Evolutionary conservation across 805 yeast genomes (phyloP).

Genomic region (Candida xyloterini): DNA sequence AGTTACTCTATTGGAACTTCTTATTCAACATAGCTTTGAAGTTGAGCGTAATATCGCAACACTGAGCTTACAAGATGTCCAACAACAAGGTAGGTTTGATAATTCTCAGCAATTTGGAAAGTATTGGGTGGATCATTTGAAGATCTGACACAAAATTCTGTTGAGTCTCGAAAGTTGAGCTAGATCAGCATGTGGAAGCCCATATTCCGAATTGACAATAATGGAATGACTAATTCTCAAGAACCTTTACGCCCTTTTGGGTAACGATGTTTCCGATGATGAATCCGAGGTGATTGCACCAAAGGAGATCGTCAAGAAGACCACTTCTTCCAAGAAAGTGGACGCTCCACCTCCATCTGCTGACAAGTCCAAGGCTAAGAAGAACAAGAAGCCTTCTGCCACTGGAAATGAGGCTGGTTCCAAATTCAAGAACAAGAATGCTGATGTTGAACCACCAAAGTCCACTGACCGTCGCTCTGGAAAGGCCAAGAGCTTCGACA

Average conservation of each 20-base stretch:
- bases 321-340: constrained; percentile 81
- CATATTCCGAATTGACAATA: no score
- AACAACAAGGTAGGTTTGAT: constrained; percentile 28
- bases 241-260: constrained; percentile 83
- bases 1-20: constrained; percentile 9
- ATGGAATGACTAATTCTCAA: constrained; percentile 23
- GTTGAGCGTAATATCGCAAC: constrained; percentile 7
- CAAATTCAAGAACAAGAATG: constrained; percentile 71
- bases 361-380: constrained; percentile 74
- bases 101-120: background rate
- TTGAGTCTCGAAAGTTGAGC: background rate
- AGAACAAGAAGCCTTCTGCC: constrained; percentile 63
- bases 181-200: no score
- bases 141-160: background rate
- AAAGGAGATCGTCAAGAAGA: constrained; percentile 77
- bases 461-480: constrained; percentile 43
- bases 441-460: constrained; percentile 54
- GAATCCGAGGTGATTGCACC: constrained; percentile 52
- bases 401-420: constrained; percentile 89
- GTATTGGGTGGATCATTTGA: background rate
- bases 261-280: constrained; percentile 86
- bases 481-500: constrained; percentile 64
- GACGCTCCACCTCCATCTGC: constrained; percentile 82
- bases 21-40: constrained; percentile 6
- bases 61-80: constrained; percentile 20